Evolutionary conservation across 1,139 yeast species (phyloP).

Genomic region (Suzukiozyma palmioleophila): DNA sequence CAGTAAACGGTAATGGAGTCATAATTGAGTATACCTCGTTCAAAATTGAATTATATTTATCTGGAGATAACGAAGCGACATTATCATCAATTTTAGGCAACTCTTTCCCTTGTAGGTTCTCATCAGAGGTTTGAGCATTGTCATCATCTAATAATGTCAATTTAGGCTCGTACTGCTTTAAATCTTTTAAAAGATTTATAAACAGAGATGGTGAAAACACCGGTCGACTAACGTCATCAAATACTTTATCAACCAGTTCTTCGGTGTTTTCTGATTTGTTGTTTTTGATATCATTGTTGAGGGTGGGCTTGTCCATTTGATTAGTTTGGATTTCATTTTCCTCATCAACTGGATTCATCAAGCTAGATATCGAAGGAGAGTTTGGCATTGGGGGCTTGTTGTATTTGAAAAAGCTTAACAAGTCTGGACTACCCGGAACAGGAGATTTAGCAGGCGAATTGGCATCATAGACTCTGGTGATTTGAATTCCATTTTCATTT

Average conservation of each 20-base stretch:
- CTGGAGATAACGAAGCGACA: conserved; percentile 4
- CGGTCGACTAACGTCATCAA: conserved; percentile 1
- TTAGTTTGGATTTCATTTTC: neutral
- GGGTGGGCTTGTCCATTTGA: neutral
- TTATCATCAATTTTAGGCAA: neutral
- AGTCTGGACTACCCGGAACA: conserved; percentile 1
- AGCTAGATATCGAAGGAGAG: conserved; percentile 12
- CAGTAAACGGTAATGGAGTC: conserved; percentile 17
- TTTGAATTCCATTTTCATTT: conserved; percentile 1
- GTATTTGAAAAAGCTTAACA: conserved; percentile 1
- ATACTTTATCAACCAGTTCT: neutral
- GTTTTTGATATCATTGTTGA: no score
- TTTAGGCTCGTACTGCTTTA: conserved; percentile 7
- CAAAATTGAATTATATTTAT: conserved; percentile 13
- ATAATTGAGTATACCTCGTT: conserved; percentile 16
- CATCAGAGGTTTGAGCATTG: neutral
- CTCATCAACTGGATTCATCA: conserved; percentile 9
- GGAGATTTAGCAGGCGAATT: neutral
- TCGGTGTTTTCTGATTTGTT: neutral
- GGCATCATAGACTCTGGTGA: neutral
- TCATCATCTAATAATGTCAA: conserved; percentile 3
- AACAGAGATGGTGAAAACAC: conserved; percentile 17
- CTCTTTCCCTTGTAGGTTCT: neutral
- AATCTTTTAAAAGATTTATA: conserved; percentile 18
- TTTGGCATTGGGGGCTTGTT: conserved; percentile 5